Evolutionary conservation across 73 alveolate species (phyloP).

Genomic region (Paramecium tetraurelia): DNA sequence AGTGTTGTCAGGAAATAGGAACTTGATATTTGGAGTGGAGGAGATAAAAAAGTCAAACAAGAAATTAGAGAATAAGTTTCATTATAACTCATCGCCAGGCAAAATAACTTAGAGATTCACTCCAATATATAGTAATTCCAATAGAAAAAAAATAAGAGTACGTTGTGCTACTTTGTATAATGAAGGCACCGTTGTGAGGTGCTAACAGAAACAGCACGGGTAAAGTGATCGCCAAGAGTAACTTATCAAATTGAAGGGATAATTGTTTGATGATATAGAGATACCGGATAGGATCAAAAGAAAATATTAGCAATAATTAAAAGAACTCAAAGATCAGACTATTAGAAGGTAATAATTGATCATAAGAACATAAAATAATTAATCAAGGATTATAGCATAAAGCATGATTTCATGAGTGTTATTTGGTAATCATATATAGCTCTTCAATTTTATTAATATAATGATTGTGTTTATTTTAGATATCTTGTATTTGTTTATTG

Average conservation of each 20-base stretch:
- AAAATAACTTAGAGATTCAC: neutral
- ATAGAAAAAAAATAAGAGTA: neutral
- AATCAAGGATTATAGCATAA: neutral
- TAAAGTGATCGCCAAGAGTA: neutral
- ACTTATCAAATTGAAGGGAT: neutral
- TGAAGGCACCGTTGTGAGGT: neutral
- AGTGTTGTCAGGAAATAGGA: neutral
- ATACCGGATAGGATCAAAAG: neutral
- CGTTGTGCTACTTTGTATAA: neutral
- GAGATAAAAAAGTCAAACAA: neutral
- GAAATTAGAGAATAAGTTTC: neutral
- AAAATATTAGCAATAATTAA: neutral
- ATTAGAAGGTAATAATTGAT: neutral
- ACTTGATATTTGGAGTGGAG: neutral
- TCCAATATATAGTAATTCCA: neutral
- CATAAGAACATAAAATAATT: neutral
- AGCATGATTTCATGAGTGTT: neutral
- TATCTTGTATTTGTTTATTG: neutral
- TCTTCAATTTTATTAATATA: neutral
- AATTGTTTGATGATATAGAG: neutral
- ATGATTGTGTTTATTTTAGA: neutral
- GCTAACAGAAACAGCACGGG: neutral
- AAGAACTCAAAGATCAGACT: neutral
- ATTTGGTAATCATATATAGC: neutral
- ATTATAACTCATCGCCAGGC: neutral